A percentile compares a stretch with the other conserved stretches of the same genome.
These are phyloP conservation scores for Paramecium sexaurelia DNA, from an alignment of 73 alveolate species.

Conservation along the genomic window DNA sequence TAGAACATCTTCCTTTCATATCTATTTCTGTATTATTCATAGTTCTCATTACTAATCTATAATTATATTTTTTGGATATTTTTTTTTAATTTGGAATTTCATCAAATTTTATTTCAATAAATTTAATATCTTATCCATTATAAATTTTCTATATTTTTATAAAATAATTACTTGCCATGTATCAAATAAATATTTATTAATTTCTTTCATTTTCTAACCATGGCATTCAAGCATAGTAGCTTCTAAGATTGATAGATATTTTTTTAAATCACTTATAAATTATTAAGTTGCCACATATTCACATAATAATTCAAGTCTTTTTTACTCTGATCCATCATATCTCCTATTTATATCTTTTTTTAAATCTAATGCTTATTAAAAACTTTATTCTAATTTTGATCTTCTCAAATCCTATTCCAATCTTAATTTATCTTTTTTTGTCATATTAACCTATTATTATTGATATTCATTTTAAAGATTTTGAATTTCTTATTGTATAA, in stretches of 20 bases:
- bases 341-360: not conserved
- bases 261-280: constrained; percentile 2
- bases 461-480: not conserved
- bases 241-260: not conserved
- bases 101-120: constrained; percentile 15
- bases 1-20: constrained; percentile 99
- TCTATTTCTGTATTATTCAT: constrained; percentile 84
- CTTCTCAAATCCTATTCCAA: not conserved
- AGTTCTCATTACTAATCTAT: constrained; percentile 83
- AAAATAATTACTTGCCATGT: not conserved
- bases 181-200: not conserved
- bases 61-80: constrained; percentile 75
- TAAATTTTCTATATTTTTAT: not conserved
- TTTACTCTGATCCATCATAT: constrained; percentile 24
- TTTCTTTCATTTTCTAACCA: constrained; percentile 9
- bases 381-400: not conserved
- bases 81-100: constrained; percentile 26
- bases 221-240: not conserved
- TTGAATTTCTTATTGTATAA: not conserved
- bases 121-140: constrained; percentile 17
- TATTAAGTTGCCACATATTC: not conserved
- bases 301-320: not conserved
- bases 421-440: not conserved
- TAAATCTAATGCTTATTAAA: not conserved
- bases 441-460: not conserved